Percentiles rank a stretch among this genome's conserved stretches.
phyloP scores from a whole-genome alignment of 495 filamentous ascomycete species.

The Penicillium soppii region DNA sequence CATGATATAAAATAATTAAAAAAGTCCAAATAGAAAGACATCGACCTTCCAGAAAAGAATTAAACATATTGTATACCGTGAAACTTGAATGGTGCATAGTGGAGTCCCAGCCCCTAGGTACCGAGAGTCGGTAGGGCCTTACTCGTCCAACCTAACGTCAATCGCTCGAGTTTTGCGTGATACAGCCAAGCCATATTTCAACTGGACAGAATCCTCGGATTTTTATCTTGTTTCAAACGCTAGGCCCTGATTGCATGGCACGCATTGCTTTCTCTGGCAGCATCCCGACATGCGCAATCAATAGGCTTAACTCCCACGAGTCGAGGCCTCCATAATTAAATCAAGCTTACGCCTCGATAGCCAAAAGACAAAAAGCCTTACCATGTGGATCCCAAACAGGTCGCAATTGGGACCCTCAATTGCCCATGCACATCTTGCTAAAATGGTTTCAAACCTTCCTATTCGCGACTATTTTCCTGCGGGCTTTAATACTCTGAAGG shows the following conservation, averaged over 20 bases:
- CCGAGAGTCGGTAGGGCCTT: neutral
- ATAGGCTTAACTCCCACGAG: neutral
- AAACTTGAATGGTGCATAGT: neutral
- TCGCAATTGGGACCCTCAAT: conserved; percentile 5
- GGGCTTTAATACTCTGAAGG: neutral
- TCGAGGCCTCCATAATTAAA: neutral
- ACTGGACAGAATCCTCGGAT: neutral
- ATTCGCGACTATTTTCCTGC: neutral
- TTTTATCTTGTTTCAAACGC: neutral
- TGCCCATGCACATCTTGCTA: neutral
- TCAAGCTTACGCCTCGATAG: neutral
- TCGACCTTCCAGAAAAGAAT: no score
- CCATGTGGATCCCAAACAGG: neutral
- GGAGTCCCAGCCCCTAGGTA: neutral
- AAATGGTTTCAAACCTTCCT: neutral
- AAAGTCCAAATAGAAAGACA: neutral
- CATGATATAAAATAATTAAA: no score
- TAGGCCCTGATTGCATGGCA: neutral
- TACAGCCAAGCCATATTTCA: conserved; percentile 8
- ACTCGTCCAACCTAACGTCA: conserved; percentile 24
- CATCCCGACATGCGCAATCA: neutral
- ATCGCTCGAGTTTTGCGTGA: conserved; percentile 24
- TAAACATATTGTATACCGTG: neutral
- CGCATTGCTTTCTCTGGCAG: neutral
- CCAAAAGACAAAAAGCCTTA: neutral